Percentiles rank a stretch among this genome's conserved stretches.
Conservation (phyloP, 129 eudicot genomes). For the Artemisia tridentata region DNA sequence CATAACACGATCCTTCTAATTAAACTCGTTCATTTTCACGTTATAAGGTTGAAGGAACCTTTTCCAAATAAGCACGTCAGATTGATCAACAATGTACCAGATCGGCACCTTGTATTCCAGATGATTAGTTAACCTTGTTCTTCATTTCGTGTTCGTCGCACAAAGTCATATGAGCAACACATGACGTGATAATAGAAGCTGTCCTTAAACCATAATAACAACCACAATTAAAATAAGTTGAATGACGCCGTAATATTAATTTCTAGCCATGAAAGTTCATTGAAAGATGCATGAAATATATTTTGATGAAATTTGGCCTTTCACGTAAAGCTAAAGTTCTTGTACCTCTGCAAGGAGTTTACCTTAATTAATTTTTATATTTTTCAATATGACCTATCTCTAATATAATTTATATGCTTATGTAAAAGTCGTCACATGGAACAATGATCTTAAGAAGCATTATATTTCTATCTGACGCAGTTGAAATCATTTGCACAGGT, state of each 20-base stretch:
- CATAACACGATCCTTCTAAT: too few relatives aligned
- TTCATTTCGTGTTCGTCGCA: background rate
- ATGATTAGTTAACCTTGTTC: too few relatives aligned
- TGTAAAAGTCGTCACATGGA: too few relatives aligned
- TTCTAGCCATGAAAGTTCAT: constrained; percentile 7
- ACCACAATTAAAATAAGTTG: background rate
- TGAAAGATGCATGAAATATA: constrained; percentile 1
- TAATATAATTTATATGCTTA: too few relatives aligned
- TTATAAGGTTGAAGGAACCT: too few relatives aligned
- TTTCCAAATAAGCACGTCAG: too few relatives aligned
- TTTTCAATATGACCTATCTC: background rate
- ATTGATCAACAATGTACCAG: too few relatives aligned
- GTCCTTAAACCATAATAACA: background rate
- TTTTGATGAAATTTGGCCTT: constrained; percentile 23
- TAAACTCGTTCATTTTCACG: too few relatives aligned
- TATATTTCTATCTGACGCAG: too few relatives aligned
- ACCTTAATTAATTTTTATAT: background rate
- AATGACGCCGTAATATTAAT: constrained; percentile 5
- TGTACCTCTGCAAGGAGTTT: constrained; percentile 18
- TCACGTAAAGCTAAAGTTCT: constrained; percentile 36
- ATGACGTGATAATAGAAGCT: background rate
- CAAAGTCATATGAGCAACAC: background rate
- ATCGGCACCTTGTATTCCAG: too few relatives aligned
- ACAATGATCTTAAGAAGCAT: too few relatives aligned
- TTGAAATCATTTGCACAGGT: too few relatives aligned